Percentiles rank a stretch among this genome's conserved stretches.
Conservation (phyloP, 352 stramenopile genomes). For the Pythium biforme region DNA sequence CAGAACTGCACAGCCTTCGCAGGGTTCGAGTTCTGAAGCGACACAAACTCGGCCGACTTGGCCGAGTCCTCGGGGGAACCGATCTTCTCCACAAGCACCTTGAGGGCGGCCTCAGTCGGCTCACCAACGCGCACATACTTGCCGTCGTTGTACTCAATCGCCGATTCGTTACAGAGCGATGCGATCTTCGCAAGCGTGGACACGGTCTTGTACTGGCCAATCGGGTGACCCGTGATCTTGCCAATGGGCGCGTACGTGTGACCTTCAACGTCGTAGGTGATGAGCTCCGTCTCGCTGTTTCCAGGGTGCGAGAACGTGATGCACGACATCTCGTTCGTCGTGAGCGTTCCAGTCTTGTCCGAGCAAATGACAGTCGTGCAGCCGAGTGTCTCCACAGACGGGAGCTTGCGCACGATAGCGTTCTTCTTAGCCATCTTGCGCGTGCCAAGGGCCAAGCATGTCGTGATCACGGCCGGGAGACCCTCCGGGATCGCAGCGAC, state of each 20-base stretch:
- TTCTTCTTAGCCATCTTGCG: conserved; percentile 97
- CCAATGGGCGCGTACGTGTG: conserved; percentile 92
- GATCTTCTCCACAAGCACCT: conserved; percentile 95
- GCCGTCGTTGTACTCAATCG: conserved; percentile 84
- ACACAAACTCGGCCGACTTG: conserved; percentile 62
- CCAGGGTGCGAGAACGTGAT: conserved; percentile 76
- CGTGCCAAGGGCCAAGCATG: conserved; percentile 94
- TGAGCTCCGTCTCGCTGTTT: conserved; percentile 62
- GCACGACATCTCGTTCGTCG: conserved; percentile 98
- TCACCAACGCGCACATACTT: conserved; percentile 93
- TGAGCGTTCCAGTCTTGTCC: conserved; percentile 95
- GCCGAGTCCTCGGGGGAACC: conserved; percentile 70
- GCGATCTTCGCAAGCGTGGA: conserved; percentile 89
- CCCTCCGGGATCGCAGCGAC: conserved; percentile 99
- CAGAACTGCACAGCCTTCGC: conserved; percentile 79
- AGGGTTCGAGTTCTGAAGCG: conserved; percentile 58
- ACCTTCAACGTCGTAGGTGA: conserved; percentile 92
- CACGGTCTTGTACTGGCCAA: conserved; percentile 76
- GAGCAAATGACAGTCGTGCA: conserved; percentile 96
- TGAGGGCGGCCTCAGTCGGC: conserved; percentile 96
- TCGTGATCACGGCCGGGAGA: conserved; percentile 98
- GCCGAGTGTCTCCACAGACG: conserved; percentile 97
- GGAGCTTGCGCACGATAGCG: conserved; percentile 98
- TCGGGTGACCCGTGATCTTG: conserved; percentile 48
- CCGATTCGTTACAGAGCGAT: conserved; percentile 97